Evolutionary conservation across 148 eudicot genomes (phyloP).

Genomic region (Amaranthus hypochondriacus): DNA sequence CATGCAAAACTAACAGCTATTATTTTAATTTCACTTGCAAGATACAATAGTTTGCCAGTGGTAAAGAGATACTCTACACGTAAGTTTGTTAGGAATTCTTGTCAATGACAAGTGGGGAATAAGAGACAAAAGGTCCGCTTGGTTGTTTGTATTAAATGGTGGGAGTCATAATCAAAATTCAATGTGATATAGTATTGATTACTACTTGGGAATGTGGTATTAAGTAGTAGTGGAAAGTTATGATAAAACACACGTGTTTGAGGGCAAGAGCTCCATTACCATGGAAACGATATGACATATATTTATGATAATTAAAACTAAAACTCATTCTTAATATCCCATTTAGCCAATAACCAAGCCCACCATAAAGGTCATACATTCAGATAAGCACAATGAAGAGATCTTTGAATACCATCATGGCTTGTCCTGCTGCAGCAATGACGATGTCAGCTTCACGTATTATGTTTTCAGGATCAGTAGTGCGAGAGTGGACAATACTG

Average conservation of each 20-base stretch:
- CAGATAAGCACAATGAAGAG: neutral
- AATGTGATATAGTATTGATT: too few species aligned
- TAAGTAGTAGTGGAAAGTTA: too few species aligned
- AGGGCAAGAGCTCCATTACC: too few species aligned
- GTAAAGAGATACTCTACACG: neutral
- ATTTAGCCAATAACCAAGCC: too few species aligned
- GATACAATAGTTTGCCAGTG: neutral
- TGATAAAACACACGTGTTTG: too few species aligned
- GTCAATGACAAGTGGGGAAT: neutral
- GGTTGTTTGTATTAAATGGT: too few species aligned
- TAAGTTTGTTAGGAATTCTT: neutral
- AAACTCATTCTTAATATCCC: too few species aligned
- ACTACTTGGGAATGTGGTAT: too few species aligned
- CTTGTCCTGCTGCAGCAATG: conserved; percentile 97
- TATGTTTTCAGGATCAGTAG: conserved; percentile 61
- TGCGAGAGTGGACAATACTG: conserved; percentile 79
- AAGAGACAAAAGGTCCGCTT: neutral
- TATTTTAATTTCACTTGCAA: neutral
- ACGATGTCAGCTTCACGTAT: conserved; percentile 91
- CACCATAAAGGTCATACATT: neutral
- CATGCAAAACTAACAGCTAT: neutral
- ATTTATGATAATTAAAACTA: too few species aligned
- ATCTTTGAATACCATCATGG: conserved; percentile 62
- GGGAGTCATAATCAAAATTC: too few species aligned
- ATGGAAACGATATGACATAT: too few species aligned